Base-by-base conservation (phyloP, 2,329 filamentous ascomycete genomes). In the Botrytis tulipae region DNA sequence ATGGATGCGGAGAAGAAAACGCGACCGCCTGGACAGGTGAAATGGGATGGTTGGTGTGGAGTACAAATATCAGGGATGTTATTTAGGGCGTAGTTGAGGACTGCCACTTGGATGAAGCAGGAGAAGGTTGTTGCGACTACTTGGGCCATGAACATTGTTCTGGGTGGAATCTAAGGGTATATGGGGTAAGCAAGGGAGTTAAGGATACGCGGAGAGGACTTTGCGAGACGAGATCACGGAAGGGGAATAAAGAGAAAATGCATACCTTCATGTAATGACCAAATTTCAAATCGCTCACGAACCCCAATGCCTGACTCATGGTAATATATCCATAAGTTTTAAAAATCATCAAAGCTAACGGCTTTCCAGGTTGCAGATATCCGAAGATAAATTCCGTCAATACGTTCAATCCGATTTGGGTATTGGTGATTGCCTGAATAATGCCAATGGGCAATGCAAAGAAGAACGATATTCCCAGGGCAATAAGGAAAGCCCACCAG, bases 281-380 rank as follows among this genome's bases (percentile, higher is more conserved):
- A 37, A 87, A 82, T 76, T 87, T 87, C 78, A 87, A 82, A 76
- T 87, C 85, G 4, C 82, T 81, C 4, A 85, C 81, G 74, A 85
- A 86, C 7, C 81, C 80, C 22, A 87, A 81, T 3, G 84, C 84
- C 73, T 86, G 85, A 73, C 92, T 85, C 88, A 92, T 91, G 82
- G 86, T 89, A 73, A 92, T 87, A 80, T 91, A 92, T 69, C 90
- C 89, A 78, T 91, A 93, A 75, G 90, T 92, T 82, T 93, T 93
- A 84, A 93, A 93, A 83, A 93, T 87, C 91, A 93, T 93, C 87
- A 92, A 90, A 65, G 90, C 90, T 74, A 93, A 85, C 2, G 91
- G 91, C 4, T 86, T 86, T 37, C 91, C 91, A 0, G 91, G 91
- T 67, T 91, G 87, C 85, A 93, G 90, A 81, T 93, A 93, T 14